Evolutionary conservation across 257 asterid genomes (phyloP).

Genomic region (Nicotiana benthamiana): DNA sequence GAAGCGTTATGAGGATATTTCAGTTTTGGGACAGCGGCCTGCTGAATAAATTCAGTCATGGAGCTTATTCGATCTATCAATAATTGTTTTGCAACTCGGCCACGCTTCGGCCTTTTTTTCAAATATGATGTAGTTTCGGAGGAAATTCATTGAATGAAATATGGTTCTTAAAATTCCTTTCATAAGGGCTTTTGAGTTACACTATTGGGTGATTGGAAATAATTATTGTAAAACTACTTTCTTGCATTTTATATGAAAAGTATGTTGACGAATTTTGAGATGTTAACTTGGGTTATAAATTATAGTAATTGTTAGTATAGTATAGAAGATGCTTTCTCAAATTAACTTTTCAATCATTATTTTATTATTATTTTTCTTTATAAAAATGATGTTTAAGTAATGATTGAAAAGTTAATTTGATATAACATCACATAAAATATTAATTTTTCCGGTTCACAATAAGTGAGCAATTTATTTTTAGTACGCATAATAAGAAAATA

Average conservation of each 20-base stretch:
- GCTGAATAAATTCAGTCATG: constrained; percentile 35
- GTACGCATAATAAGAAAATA: too few relatives aligned
- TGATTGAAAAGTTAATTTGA: too few relatives aligned
- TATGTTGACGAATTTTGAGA: background rate
- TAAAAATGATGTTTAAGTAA: too few relatives aligned
- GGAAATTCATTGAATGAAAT: constrained; percentile 3
- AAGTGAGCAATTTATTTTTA: too few relatives aligned
- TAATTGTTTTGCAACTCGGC: constrained; percentile 22
- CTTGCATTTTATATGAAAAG: background rate
- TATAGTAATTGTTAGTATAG: background rate
- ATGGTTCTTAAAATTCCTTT: background rate
- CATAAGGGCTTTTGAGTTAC: background rate
- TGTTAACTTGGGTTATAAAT: background rate
- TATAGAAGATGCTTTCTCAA: background rate
- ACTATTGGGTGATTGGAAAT: background rate
- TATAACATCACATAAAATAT: too few relatives aligned
- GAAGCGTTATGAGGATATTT: constrained; percentile 80
- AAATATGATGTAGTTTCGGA: constrained; percentile 1
- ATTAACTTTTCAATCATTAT: too few relatives aligned
- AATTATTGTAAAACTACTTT: background rate
- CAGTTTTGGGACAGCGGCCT: constrained; percentile 79
- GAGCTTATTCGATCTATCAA: constrained; percentile 18
- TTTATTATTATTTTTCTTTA: background rate
- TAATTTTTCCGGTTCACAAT: too few relatives aligned
- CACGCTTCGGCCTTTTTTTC: constrained; percentile 14